Base-by-base conservation (phyloP, 352 stramenopile genomes). In the Phytophthora crassamura region DNA sequence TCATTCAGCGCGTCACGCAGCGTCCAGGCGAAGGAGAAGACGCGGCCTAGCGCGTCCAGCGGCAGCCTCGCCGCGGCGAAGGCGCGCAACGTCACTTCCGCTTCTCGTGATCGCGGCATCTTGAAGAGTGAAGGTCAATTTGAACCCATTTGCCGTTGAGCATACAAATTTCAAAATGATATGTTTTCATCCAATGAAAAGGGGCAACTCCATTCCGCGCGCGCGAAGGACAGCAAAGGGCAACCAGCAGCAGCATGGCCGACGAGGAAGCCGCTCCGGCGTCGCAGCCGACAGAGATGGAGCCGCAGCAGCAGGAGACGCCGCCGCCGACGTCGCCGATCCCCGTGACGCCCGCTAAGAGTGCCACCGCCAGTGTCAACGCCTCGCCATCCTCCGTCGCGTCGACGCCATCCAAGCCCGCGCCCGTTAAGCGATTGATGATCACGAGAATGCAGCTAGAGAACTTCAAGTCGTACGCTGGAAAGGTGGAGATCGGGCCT, bases 401-500 rank as follows among this genome's bases (percentile, higher is more conserved):
- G 15, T 60, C 58, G 6, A 70, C 64, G n/a, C 68, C 72, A 1
- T 48, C 53, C 25, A 64, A 67, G 43, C 1, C 46, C 2, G 22
- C 49, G 42, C 76, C 80, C 5, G 61, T 72, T 33, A 86, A 86
- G 64, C 90, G 97, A 2, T 77, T 99, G 7, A 97, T 99, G 89
- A 99, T 99, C 74, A 98, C 90, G 8, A 98, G 98, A 78, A 98
- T 99, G 89, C 91, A 87, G 72, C 74, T 99, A 45, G 95, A 99
- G 76, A 99, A 99, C 74, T 99, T 99, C 80, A 99, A 99, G 80
- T 99, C 94, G 34, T 99, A 99, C 78, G 98, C 97, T 5, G 97
- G 97, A 0, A 80, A 90, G 40, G 90, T 94, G 22, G 92, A 98
- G 67, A 99, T 99, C 66, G 98, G 98, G 0, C 97, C 97, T 22